Conservation (phyloP, 306 rosid genomes). For the Rubus parviflorus region DNA sequence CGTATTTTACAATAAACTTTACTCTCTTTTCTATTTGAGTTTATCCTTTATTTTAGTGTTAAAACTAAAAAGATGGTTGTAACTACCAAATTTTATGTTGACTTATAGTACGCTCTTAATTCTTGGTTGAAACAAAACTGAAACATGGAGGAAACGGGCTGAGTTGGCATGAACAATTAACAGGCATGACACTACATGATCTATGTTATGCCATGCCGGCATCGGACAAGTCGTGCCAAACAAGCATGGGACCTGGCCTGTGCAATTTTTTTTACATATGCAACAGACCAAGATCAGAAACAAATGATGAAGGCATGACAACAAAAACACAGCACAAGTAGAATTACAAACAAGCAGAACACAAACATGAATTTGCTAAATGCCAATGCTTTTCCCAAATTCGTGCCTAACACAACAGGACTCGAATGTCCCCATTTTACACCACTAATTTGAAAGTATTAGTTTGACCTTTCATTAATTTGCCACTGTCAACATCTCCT, state of each 20-base stretch:
- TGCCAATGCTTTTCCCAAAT: neutral
- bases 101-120: neutral
- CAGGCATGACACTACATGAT: neutral
- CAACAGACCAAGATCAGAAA: neutral
- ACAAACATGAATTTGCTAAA: neutral
- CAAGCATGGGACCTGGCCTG: neutral
- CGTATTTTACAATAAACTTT: neutral
- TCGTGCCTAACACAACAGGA: neutral
- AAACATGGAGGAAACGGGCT: neutral
- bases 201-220: neutral
- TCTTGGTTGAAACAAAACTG: neutral
- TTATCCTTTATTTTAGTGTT: neutral
- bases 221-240: neutral
- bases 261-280: neutral
- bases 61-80: neutral
- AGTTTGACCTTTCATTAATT: neutral
- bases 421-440: neutral
- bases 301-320: neutral
- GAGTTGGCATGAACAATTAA: neutral
- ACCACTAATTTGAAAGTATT: neutral
- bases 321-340: neutral
- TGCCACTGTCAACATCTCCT: neutral
- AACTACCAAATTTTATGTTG: neutral
- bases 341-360: neutral
- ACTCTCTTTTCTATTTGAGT: neutral